Evolutionary conservation across 2,329 filamentous ascomycete species (phyloP), one percentile per base, ranked within the genome.

Genomic region (Fusarium denticulatum): DNA sequence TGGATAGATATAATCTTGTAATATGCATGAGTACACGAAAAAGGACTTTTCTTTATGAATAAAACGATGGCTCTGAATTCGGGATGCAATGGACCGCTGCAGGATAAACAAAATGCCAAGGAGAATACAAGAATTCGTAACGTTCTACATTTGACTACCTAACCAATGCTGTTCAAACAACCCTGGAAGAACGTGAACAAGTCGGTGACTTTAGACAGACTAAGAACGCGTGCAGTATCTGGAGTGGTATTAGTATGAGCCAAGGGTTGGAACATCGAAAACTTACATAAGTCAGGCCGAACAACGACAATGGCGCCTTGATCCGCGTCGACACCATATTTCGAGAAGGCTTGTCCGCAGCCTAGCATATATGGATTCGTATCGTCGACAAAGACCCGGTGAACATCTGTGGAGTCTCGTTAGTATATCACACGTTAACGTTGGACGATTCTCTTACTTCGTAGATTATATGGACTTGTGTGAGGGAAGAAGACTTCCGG

Each of bases 1-100:
- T 80, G 86, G 84, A 7, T 87, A 62, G 15, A 7, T 22, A 16
- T 0, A 6, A 6, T 14, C 1, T 14, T 32, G 14, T 40, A 16
- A 50, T 60, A 34, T 32, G 7, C 7, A 37, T 28, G 6, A 42
- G 14, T 28, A 47, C 13, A 61, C 18, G 39, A 53, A 7, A 13
- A 14, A 30, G 12, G 15, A n/a, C 6, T n/a, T 12, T 30, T 20
- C 0, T n/a, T 7, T 10, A 20, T 20, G 10, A 28, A 26, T 28
- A 10, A 18, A 22, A 12, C 0, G 10, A 16, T 39, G 7, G 11
- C 14, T 18, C 22, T 20, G 7, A n/a, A 18, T 18, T 28, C 1
- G 8, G 34, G 2, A 11, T 40, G 11, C 8, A 4, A 14, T 7
- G 6, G 20, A 2, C 2, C 1, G 5, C 14, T 10, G 14, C 7